Base-by-base conservation (phyloP, 2,329 filamentous ascomycete species). In the Colletotrichum spaethianum region DNA sequence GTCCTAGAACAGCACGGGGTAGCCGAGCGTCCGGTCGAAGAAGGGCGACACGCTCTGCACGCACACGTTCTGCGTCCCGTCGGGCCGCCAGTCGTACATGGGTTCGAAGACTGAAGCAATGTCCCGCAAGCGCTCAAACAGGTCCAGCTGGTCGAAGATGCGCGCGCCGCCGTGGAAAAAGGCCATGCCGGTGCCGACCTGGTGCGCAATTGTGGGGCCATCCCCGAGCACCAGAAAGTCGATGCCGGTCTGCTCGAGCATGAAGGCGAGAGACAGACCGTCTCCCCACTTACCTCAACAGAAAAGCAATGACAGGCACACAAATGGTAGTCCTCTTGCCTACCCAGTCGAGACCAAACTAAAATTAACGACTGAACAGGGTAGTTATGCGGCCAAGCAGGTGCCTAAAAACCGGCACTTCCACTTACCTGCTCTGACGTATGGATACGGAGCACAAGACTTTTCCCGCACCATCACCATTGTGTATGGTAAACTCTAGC, bases 111-210 rank as follows among this genome's bases (percentile, higher is more conserved):
- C 33, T 14, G 42, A 59, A 33, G 75, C 69, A 18, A 82, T 68
- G 11, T 75, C 73, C 12, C 4, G 4, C 46, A 50, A n/a, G 46
- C 46, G n/a, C 46, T 82, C 78, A 16, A 74, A 83, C 42, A 80
- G 70, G 1, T 85, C 86, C 0, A 89, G 75, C 75, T 90, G 88
- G 63, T 88, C 86, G 0, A 89, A 74, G 14, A 89, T 84, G 0
- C 83, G 79, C 3, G 76, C 65, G 0, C 84, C 84, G 20, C 84
- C 80, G 0, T 86, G 80, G 0, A 82, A 67, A 0, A 89, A 73
- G 1, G 80, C 85, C 33, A 90, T 85, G 4, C 81, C 83, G 0
- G 86, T 86, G 0, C 88, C 87, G 0, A 84, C 78, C 33, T 83
- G 78, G 0, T 86, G 86, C 0, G 82, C 82, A 28, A 88, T 82